These are phyloP conservation scores for Tulasnella sp. DNA, from an alignment of 768 basidiomycete species.

Conservation along the genomic window DNA sequence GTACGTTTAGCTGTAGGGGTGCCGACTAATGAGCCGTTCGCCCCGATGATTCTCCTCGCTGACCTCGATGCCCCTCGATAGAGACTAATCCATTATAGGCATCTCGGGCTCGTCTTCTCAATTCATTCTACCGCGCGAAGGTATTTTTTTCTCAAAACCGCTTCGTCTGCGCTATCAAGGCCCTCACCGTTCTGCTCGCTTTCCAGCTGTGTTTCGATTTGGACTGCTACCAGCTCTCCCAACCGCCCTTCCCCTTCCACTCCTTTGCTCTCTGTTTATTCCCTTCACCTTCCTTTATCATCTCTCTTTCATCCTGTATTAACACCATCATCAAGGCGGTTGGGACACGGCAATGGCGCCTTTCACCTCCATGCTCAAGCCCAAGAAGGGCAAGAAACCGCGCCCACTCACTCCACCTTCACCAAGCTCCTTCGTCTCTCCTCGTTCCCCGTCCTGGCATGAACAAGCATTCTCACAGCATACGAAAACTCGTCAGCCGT, in stretches of 20 bases:
- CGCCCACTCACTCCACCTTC: slow-evolving; percentile 19
- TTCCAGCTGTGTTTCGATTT: background rate
- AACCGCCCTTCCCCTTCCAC: background rate
- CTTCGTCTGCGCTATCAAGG: background rate
- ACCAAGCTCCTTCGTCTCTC: slow-evolving; percentile 17
- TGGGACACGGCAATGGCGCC: slow-evolving; percentile 6
- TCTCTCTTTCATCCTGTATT: background rate
- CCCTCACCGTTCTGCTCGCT: background rate
- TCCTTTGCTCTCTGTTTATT: background rate
- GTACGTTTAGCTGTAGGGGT: background rate
- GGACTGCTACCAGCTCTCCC: background rate
- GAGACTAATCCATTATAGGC: background rate
- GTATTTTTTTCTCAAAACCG: background rate
- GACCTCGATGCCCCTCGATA: background rate
- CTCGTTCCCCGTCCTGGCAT: slow-evolving; percentile 9
- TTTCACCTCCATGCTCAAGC: slow-evolving; percentile 19
- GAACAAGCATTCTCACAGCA: background rate
- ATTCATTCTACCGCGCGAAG: background rate
- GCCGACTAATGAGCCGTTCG: background rate
- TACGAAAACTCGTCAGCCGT: background rate
- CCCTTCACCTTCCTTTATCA: background rate
- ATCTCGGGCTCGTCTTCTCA: background rate
- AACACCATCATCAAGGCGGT: background rate
- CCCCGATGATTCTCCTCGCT: background rate
- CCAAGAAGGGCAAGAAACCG: slow-evolving; percentile 8